Base-by-base conservation (phyloP, 768 basidiomycete species). In the Hydnum rufescens region DNA sequence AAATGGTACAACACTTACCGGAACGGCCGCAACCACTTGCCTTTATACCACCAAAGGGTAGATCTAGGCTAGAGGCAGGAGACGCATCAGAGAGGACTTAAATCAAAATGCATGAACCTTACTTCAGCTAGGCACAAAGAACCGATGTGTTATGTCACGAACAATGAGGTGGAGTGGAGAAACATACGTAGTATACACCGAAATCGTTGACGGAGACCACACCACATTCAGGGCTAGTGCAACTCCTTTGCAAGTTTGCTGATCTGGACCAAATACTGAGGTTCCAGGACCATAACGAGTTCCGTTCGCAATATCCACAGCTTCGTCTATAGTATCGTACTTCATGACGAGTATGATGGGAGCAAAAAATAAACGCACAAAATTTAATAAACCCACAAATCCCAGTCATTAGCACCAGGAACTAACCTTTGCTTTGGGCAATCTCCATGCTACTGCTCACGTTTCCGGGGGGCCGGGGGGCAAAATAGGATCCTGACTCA, bases 181-280 rank as follows among this genome's bases (percentile, higher is more conserved):
- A 70, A 78, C 69, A 61, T n/a, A 85, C 78, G 62, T 89, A 88
- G 67, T 79, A 88, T 4, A 82, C 80, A 8, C 76, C 89, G 62
- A 88, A 95, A 67, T 97, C 95, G 59, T 97, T 97, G 57, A 95
- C 72, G 19, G 90, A 80, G 2, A 97, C 93, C 95, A 99, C 96
- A 44, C 93, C 93, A 59, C 88, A 92, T 51, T 93, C 49, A 99
- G 68, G 47, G 70, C 68, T 58, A 78, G 77, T 28, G 90, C 90
- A 22, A 97, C 81, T 47, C 80, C 69, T 51, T 86, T 58, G 60
- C 87, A 89, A 42, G 82, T 68, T 36, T 74, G 72, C 63, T 82
- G 81, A 61, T 85, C 77, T 5, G 81, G 81, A 5, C 95, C 95
- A 62, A 92, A 99, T 19, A 99, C 87, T 52, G 85, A 86, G 2